phyloP scores from a whole-genome alignment of 495 filamentous ascomycete species.

The Aspergillus kassunensis region DNA sequence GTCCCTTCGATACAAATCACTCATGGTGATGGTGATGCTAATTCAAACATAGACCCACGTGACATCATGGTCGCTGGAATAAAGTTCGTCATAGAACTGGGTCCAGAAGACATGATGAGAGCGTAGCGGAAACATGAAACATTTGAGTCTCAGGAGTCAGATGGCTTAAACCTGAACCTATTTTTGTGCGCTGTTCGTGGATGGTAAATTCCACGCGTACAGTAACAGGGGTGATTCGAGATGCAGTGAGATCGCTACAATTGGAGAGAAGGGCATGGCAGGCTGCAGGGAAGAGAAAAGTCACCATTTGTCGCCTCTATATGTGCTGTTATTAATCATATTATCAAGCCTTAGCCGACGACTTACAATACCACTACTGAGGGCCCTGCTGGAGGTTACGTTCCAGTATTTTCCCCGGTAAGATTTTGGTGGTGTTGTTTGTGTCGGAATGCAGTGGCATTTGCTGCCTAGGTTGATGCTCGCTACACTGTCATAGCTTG shows the following conservation, averaged over 20 bases:
- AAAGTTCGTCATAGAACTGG: background rate
- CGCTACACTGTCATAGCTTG: no score
- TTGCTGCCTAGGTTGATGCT: no score
- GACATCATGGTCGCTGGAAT: slow-evolving; percentile 18
- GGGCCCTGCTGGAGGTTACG: slow-evolving; percentile 4
- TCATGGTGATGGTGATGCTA: background rate
- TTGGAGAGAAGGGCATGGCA: no score
- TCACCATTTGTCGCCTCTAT: no score
- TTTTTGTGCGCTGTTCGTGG: no score
- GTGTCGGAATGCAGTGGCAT: slow-evolving; percentile 22
- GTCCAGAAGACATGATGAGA: background rate
- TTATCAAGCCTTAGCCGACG: background rate
- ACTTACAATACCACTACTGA: slow-evolving; percentile 16
- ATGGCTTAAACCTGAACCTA: no score
- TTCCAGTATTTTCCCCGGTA: slow-evolving; percentile 20
- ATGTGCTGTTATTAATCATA: slow-evolving; percentile 1
- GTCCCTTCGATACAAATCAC: background rate
- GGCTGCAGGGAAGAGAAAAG: no score
- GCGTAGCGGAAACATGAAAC: no score
- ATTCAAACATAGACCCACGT: slow-evolving; percentile 21
- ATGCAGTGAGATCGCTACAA: no score
- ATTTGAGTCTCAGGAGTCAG: no score
- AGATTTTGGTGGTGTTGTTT: slow-evolving; percentile 19
- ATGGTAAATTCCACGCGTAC: no score
- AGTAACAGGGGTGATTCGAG: no score